Conservation (phyloP, 331 rosid genomes). For the Acacia pycnantha region DNA sequence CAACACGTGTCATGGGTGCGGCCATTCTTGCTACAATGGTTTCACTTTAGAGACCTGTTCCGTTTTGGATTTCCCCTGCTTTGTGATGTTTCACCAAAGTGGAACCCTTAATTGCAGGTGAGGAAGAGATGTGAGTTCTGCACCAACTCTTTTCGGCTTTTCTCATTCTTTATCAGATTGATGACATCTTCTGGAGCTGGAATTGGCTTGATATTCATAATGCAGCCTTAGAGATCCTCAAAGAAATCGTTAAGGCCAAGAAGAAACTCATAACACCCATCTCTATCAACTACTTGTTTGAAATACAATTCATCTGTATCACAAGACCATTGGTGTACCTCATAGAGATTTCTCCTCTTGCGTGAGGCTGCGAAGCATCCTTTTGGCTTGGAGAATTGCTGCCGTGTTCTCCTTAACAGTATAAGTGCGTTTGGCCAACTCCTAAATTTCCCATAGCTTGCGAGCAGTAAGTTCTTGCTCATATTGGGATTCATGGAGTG, state of each 20-base stretch:
- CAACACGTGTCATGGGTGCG: background rate
- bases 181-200: too few species aligned
- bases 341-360: background rate
- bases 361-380: background rate
- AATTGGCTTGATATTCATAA: too few species aligned
- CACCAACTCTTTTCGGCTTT: background rate
- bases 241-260: background rate
- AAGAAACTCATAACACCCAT: background rate
- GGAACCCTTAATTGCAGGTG: background rate
- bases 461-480: background rate
- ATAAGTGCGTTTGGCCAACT: too few species aligned
- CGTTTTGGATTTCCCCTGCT: background rate
- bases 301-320: too few species aligned
- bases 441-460: background rate
- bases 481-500: background rate
- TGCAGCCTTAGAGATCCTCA: background rate
- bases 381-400: background rate
- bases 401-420: background rate
- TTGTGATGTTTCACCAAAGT: background rate
- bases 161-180: background rate
- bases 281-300: background rate
- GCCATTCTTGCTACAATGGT: background rate
- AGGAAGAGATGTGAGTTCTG: too few species aligned
- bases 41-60: background rate
- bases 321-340: background rate